Evolutionary conservation across 768 basidiomycete genomes (phyloP), one percentile per base, ranked within the genome.

Genomic region (Suillus fuscotomentosus): DNA sequence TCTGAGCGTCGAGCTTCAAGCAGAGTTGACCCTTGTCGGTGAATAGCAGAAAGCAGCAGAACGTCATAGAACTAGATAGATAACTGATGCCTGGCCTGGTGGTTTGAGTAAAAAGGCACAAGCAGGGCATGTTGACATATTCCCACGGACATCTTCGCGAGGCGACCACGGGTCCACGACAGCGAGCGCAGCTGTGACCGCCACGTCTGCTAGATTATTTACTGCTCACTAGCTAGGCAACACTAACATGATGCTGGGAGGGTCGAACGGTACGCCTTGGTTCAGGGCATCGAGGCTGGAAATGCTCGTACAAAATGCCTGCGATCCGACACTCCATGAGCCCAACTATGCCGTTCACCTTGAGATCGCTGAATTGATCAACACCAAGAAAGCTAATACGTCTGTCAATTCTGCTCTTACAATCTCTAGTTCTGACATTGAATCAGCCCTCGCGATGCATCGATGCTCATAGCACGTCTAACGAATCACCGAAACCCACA

Each of bases 371-470:
- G 96, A 98, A 66, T 87, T 90, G 71, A 88, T 99, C 78, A 97
- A 96, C 77, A 80, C 80, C 63, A 99, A 98, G 82, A 99, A 99
- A 78, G 96, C 95, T 0, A 99, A 99, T 80, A 94, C 86, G 94
- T 96, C 77, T 67, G 90, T 80, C 10, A 7, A 48, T 27, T 5
- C 42, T 54, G n/a, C 15, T 59, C 14, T 62, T 14, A 1, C 27
- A 47, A 43, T 43, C 17, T 39, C n/a, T 42, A 42, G 11, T 55
- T 63, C 56, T 34, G 45, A 66, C 3, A 11, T 62, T 20, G 10
- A 64, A 60, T 51, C 22, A 96, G 94, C 66, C 92, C 97, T 7
- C 87, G 97, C 63, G 97, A 99, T 72, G 94, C 94, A 6, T 88
- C 91, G 38, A 93, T 97, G 86, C 81, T 86, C 62, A 82, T 94